These are phyloP conservation scores for Clarireedia monteithiana DNA, from an alignment of 2,329 filamentous ascomycete genomes.

Conservation along the genomic window DNA sequence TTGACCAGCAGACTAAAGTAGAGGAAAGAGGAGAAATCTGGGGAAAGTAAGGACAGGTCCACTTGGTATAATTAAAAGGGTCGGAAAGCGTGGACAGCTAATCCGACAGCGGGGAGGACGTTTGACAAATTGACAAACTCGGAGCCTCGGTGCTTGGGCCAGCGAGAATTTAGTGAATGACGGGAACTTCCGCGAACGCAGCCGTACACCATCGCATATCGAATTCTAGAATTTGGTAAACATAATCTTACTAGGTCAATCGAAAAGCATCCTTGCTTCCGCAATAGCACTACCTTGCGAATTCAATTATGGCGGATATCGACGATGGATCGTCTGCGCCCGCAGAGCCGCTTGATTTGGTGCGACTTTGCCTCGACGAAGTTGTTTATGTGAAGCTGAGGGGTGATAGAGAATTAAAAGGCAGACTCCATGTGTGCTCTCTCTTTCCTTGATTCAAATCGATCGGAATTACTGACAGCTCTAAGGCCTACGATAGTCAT, in stretches of 20 bases:
- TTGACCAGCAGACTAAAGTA: not conserved
- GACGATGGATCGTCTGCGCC: slow-evolving; percentile 62
- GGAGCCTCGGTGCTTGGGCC: too few relatives aligned
- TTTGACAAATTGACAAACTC: not conserved
- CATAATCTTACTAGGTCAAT: not conserved
- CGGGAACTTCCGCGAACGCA: too few relatives aligned
- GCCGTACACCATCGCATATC: too few relatives aligned
- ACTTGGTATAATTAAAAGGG: not conserved
- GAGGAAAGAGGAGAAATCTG: not conserved
- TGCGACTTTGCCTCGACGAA: slow-evolving; percentile 89
- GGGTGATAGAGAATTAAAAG: slow-evolving; percentile 91
- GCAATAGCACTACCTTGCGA: slow-evolving; percentile 8
- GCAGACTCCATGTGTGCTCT: slow-evolving; percentile 78
- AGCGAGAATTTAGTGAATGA: too few relatives aligned
- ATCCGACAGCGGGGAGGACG: not conserved
- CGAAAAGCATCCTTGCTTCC: not conserved
- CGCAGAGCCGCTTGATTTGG: slow-evolving; percentile 90
- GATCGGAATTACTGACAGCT: slow-evolving; percentile 11
- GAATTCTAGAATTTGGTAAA: too few relatives aligned
- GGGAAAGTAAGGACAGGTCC: not conserved
- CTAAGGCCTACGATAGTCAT: slow-evolving; percentile 92
- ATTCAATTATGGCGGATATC: slow-evolving; percentile 66
- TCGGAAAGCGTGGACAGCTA: not conserved
- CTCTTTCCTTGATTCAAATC: slow-evolving; percentile 3
- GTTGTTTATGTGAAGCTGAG: slow-evolving; percentile 95